Conservation (phyloP, 2,329 filamentous ascomycete species). For the Trichoderma citrinoviride region DNA sequence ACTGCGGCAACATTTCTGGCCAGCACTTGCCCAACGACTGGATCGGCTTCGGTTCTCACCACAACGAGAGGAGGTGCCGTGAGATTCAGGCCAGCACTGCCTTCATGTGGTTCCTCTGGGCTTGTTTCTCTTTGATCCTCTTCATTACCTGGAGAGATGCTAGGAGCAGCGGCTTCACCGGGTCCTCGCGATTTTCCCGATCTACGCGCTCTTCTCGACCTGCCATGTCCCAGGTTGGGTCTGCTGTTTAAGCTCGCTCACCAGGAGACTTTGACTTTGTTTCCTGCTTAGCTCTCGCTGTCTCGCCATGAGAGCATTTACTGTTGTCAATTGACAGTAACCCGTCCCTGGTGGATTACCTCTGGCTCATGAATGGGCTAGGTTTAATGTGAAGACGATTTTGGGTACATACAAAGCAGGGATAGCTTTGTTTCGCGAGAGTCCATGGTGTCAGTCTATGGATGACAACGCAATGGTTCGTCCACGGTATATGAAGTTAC, state of each 20-base stretch:
- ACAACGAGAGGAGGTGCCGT: constrained; percentile 65
- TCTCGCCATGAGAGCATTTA: not conserved
- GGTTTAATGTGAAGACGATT: not conserved
- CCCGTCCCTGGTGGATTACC: constrained; percentile 6
- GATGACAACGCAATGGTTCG: not conserved
- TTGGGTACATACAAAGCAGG: not conserved
- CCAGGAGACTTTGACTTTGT: no score
- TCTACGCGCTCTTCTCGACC: constrained; percentile 40
- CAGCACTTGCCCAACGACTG: constrained; percentile 42
- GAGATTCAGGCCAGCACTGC: constrained; percentile 71
- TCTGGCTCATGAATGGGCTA: not conserved
- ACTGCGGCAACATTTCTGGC: constrained; percentile 57
- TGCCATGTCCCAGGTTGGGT: constrained; percentile 54
- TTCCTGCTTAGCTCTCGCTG: not conserved
- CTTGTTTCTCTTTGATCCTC: constrained; percentile 55
- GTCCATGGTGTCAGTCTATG: not conserved
- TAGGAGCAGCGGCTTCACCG: constrained; percentile 42
- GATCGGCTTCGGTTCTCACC: constrained; percentile 60
- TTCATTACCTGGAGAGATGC: constrained; percentile 55
- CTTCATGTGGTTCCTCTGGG: constrained; percentile 79
- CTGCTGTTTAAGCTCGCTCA: not conserved
- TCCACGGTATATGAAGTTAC: constrained; percentile 12
- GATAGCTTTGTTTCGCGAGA: not conserved
- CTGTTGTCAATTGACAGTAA: constrained; percentile 2
- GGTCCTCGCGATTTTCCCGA: not conserved